These are phyloP conservation scores for Yarrowia sp. DNA, from an alignment of 805 yeast genomes.

Conservation along the genomic window DNA sequence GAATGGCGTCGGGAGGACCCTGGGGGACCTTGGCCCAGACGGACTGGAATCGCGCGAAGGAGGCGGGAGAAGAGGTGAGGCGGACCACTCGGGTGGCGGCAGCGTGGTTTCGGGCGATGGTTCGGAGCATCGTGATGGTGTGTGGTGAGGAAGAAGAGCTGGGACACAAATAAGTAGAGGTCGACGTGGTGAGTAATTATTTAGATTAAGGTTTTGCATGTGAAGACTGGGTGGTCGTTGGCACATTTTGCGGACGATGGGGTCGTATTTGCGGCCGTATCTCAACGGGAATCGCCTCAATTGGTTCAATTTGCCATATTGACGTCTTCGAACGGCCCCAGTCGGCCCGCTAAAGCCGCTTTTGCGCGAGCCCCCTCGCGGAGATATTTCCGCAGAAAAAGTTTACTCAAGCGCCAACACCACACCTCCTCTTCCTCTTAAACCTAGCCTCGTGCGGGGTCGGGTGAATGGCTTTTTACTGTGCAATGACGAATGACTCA, in stretches of 20 bases:
- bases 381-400: no score
- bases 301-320: no score
- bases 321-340: no score
- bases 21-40: conserved; percentile 45
- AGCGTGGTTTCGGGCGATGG: conserved; percentile 24
- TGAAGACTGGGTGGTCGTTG: background rate
- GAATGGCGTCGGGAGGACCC: conserved; percentile 85
- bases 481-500: no score
- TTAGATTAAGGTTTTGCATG: conserved; percentile 10
- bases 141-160: background rate
- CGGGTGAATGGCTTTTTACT: no score
- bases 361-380: no score
- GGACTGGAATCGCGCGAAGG: conserved; percentile 31
- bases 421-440: no score
- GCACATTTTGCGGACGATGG: no score
- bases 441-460: no score
- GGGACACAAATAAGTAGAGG: background rate
- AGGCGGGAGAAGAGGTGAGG: background rate
- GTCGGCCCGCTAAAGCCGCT: no score
- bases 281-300: background rate
- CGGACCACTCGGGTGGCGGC: conserved; percentile 17
- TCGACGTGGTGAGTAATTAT: conserved; percentile 16
- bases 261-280: no score
- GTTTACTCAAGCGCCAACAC: no score
- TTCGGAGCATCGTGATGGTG: conserved; percentile 22